These are phyloP conservation scores for Fusarium hostae DNA, from an alignment of 2,329 filamentous ascomycete genomes.

Conservation along the genomic window DNA sequence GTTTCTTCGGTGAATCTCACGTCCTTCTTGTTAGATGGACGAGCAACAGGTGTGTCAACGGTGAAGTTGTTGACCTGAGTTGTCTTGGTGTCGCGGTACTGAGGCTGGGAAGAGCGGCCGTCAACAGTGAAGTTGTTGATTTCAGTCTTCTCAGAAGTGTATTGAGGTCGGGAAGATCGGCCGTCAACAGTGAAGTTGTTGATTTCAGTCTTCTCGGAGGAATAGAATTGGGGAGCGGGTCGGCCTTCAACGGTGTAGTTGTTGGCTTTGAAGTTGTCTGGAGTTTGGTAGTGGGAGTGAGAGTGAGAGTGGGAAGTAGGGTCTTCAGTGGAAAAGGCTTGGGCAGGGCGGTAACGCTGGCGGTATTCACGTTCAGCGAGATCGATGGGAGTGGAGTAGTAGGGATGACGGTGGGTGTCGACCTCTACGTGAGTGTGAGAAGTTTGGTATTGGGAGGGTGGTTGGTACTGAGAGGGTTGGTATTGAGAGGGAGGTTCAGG, in stretches of 20 bases:
- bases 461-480: conserved; percentile 49
- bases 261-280: conserved; percentile 38
- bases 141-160: conserved; percentile 41
- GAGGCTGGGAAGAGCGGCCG: conserved; percentile 35
- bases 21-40: conserved; percentile 64
- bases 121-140: conserved; percentile 48
- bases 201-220: conserved; percentile 34
- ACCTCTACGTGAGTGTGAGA: conserved; percentile 72
- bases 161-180: conserved; percentile 34
- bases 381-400: conserved; percentile 66
- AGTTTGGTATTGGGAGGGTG: conserved; percentile 61
- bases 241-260: conserved; percentile 43
- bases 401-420: conserved; percentile 62
- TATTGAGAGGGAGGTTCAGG: conserved; percentile 58
- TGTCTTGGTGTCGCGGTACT: conserved; percentile 36
- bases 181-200: conserved; percentile 34
- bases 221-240: too few relatives aligned
- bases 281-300: conserved; percentile 47
- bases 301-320: conserved; percentile 48
- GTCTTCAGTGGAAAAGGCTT: conserved; percentile 51
- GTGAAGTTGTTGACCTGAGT: conserved; percentile 42
- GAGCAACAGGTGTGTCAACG: conserved; percentile 52
- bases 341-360: conserved; percentile 65
- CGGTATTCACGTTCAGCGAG: conserved; percentile 74
- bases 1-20: conserved; percentile 73